phyloP scores from a whole-genome alignment of 345 rosid genomes.

The Hibiscus trionum region DNA sequence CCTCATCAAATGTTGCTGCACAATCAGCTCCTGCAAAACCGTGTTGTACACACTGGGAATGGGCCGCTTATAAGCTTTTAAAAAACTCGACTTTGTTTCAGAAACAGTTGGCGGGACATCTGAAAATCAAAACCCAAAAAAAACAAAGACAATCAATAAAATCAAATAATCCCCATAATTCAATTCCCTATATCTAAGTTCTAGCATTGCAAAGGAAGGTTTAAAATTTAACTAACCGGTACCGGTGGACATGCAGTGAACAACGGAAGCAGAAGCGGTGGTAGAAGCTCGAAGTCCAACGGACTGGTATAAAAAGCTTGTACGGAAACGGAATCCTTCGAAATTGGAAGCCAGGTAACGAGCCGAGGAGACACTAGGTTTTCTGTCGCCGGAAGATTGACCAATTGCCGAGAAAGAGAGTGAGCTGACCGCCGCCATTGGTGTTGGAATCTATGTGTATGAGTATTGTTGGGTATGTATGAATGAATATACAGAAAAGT shows the following conservation, averaged over 20 bases:
- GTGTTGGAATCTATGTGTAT: neutral
- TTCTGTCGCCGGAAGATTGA: slow-evolving; percentile 33
- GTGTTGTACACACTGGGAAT: slow-evolving; percentile 88
- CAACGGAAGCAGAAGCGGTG: slow-evolving; percentile 36
- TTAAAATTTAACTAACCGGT: slow-evolving; percentile 34
- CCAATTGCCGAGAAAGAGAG: slow-evolving; percentile 62
- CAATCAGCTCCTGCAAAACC: slow-evolving; percentile 82
- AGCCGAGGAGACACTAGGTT: slow-evolving; percentile 25
- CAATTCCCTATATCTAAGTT: neutral
- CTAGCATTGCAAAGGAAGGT: neutral
- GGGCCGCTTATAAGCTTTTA: slow-evolving; percentile 75
- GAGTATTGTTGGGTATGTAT: neutral
- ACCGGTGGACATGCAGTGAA: slow-evolving; percentile 60
- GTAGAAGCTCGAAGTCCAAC: slow-evolving; percentile 29
- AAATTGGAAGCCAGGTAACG: slow-evolving; percentile 33
- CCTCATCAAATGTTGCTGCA: slow-evolving; percentile 91
- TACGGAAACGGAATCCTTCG: slow-evolving; percentile 34
- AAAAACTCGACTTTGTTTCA: slow-evolving; percentile 74
- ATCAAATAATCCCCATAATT: neutral
- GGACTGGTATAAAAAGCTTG: slow-evolving; percentile 27
- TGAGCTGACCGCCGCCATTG: slow-evolving; percentile 65
- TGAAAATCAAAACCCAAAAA: slow-evolving; percentile 19
- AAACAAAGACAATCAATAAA: neutral
- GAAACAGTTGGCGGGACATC: slow-evolving; percentile 71
- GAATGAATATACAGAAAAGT: neutral